Evolutionary conservation across 495 filamentous ascomycete species (phyloP).

Genomic region (Alectoria sarmentosa): DNA sequence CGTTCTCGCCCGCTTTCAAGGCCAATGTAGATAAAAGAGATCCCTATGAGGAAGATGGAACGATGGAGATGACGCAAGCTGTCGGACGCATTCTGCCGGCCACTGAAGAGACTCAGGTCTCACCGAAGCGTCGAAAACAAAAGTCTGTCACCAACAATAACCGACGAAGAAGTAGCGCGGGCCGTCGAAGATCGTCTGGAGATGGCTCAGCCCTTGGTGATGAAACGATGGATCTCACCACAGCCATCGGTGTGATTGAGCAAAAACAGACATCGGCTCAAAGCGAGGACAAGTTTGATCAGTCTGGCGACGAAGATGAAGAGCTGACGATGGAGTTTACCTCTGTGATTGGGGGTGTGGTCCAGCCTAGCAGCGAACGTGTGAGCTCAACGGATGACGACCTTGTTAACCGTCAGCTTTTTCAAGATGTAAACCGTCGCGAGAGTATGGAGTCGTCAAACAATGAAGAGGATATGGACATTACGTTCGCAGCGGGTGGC

Average conservation of each 20-base stretch:
- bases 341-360: constrained; percentile 59
- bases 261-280: constrained; percentile 35
- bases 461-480: constrained; percentile 56
- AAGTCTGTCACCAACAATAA: constrained; percentile 17
- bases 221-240: constrained; percentile 32
- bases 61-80: constrained; percentile 74
- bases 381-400: background rate
- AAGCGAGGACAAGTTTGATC: background rate
- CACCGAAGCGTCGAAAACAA: constrained; percentile 27
- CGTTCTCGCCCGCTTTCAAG: constrained; percentile 36
- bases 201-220: constrained; percentile 21
- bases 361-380: constrained; percentile 28
- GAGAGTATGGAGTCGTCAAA: constrained; percentile 20
- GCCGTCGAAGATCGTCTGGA: constrained; percentile 24
- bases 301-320: constrained; percentile 48
- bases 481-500: constrained; percentile 64
- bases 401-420: constrained; percentile 13
- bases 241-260: constrained; percentile 68
- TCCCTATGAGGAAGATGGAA: constrained; percentile 48
- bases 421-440: constrained; percentile 4
- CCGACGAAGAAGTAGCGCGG: constrained; percentile 22
- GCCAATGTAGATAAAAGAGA: constrained; percentile 27
- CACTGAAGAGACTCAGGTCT: constrained; percentile 28
- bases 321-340: constrained; percentile 83
- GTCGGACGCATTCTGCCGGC: constrained; percentile 53